These are phyloP conservation scores for Trametes cinnabarina DNA, from an alignment of 768 basidiomycete genomes.

Conservation along the genomic window DNA sequence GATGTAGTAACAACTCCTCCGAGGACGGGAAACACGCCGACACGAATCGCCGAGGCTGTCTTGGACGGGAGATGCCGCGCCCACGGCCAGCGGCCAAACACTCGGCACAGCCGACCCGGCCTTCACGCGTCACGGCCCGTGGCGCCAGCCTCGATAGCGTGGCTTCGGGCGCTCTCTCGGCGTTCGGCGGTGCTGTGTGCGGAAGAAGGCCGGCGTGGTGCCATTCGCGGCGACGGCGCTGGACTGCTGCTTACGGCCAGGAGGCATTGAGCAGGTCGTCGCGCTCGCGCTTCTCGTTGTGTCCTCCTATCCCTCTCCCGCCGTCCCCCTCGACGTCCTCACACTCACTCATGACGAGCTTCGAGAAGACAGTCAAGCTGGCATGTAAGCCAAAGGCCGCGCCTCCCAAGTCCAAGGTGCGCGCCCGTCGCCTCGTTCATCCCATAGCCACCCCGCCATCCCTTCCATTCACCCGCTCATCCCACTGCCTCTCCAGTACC, in stretches of 20 bases:
- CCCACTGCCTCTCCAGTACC: conserved; percentile 56
- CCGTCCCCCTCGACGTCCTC: background rate
- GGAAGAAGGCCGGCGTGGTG: background rate
- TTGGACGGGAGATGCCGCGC: background rate
- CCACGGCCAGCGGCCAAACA: background rate
- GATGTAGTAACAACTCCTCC: background rate
- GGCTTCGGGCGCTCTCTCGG: background rate
- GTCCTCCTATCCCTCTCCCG: conserved; percentile 11
- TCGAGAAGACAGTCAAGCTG: conserved; percentile 90
- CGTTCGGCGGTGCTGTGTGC: background rate
- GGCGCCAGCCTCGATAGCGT: background rate
- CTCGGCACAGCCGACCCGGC: background rate
- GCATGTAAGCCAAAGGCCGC: conserved; percentile 98
- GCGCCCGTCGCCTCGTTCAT: conserved; percentile 16
- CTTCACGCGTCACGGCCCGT: background rate
- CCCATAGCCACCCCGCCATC: background rate
- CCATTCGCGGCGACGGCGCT: conserved; percentile 1
- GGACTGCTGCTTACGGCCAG: background rate
- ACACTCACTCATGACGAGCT: conserved; percentile 44
- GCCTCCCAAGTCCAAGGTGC: conserved; percentile 91
- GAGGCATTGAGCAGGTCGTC: too few relatives aligned
- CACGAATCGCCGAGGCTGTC: background rate
- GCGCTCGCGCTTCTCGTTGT: conserved; percentile 3
- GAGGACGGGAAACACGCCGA: too few relatives aligned
- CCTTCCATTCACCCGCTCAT: background rate